These are phyloP conservation scores for Beauveria brongniartii DNA, from an alignment of 2,329 filamentous ascomycete genomes.

Conservation along the genomic window DNA sequence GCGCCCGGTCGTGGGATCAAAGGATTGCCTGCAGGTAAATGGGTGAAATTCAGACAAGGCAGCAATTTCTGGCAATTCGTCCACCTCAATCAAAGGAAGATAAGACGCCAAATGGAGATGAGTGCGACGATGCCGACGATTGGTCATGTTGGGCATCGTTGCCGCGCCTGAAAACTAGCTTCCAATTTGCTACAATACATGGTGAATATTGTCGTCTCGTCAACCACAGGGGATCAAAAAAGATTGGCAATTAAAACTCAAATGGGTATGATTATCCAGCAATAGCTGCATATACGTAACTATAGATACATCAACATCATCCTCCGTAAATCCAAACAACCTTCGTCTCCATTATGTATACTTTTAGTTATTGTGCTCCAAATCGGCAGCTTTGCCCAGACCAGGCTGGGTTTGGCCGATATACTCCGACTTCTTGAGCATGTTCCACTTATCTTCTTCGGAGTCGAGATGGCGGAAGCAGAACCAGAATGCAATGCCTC, in stretches of 20 bases:
- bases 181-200: too few species aligned
- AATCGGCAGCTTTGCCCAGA: slow-evolving; percentile 17
- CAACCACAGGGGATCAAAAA: neutral
- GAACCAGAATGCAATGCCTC: slow-evolving; percentile 59
- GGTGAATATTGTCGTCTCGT: too few species aligned
- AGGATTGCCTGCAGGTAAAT: too few species aligned
- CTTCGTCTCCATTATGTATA: neutral
- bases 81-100: neutral
- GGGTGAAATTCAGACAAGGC: too few species aligned
- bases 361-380: slow-evolving; percentile 3
- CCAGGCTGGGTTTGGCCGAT: slow-evolving; percentile 32
- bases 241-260: neutral
- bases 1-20: too few species aligned
- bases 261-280: slow-evolving; percentile 9
- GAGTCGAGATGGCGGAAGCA: slow-evolving; percentile 57
- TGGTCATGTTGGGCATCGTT: neutral
- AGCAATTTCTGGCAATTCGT: too few species aligned
- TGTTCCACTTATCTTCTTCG: slow-evolving; percentile 62
- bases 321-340: neutral
- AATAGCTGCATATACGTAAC: neutral
- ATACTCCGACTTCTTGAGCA: slow-evolving; percentile 40
- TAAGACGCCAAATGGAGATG: neutral
- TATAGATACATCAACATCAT: slow-evolving; percentile 7
- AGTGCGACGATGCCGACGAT: neutral
- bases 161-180: too few species aligned